phyloP scores from a whole-genome alignment of 768 basidiomycete species.

The Cantharellus cinnabarinus region DNA sequence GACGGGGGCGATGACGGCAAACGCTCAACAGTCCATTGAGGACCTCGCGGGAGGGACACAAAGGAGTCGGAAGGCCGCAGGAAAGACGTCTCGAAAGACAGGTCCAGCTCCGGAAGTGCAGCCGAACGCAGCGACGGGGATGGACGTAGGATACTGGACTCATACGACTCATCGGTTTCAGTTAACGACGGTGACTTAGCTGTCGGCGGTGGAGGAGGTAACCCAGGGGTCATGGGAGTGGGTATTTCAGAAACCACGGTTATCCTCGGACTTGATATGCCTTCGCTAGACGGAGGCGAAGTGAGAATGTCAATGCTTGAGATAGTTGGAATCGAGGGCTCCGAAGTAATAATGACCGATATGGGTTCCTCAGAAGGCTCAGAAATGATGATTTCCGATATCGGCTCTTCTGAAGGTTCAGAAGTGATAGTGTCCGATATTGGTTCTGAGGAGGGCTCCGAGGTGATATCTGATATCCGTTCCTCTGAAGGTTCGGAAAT shows the following conservation, averaged over 20 bases:
- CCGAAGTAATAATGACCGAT: too few relatives aligned
- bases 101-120: conserved; percentile 38
- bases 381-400: background rate
- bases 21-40: conserved; percentile 20
- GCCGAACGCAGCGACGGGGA: conserved; percentile 33
- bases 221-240: conserved; percentile 19
- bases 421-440: background rate
- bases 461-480: too few relatives aligned
- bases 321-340: background rate
- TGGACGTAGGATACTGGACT: conserved; percentile 52
- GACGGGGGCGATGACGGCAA: conserved; percentile 17
- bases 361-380: background rate
- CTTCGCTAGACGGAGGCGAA: background rate
- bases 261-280: background rate
- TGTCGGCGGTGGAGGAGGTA: conserved; percentile 15
- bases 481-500: too few relatives aligned
- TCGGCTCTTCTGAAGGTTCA: background rate
- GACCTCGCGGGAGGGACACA: conserved; percentile 10
- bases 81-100: conserved; percentile 55
- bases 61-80: conserved; percentile 28
- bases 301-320: background rate
- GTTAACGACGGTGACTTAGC: conserved; percentile 32
- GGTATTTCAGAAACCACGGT: background rate
- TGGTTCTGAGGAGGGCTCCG: too few relatives aligned
- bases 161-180: conserved; percentile 49